Percentiles rank a stretch among this genome's conserved stretches.
phyloP scores from a whole-genome alignment of 768 basidiomycete species.

The Infundibulicybe gibba region DNA sequence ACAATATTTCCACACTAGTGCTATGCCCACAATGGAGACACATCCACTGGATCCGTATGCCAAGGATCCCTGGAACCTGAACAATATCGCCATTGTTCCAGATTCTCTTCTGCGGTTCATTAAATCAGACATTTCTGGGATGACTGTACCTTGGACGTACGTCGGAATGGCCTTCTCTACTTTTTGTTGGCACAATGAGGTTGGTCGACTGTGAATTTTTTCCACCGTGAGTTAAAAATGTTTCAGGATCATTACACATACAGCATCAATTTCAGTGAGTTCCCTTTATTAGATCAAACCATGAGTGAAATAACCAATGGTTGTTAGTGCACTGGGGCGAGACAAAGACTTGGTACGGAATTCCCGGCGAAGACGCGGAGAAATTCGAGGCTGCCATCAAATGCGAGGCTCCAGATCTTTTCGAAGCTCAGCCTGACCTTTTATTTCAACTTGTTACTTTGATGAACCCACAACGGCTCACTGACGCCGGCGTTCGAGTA shows the following conservation, averaged over 20 bases:
- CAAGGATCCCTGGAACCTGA: conserved; percentile 94
- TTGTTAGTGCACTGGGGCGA: conserved; percentile 95
- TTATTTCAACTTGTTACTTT: conserved; percentile 97
- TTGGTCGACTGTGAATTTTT: conserved; percentile 23
- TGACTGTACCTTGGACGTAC: conserved; percentile 99
- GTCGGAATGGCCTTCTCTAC: conserved; percentile 99
- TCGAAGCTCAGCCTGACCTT: conserved; percentile 95
- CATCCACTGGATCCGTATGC: conserved; percentile 87
- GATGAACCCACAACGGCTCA: conserved; percentile 90
- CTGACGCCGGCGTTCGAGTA: conserved; percentile 86
- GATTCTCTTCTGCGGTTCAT: conserved; percentile 95
- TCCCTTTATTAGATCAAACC: conserved; percentile 7
- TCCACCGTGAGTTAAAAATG: conserved; percentile 6
- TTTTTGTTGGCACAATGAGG: conserved; percentile 99
- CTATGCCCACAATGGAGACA: conserved; percentile 93
- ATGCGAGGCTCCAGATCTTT: conserved; percentile 93
- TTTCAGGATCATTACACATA: conserved; percentile 94
- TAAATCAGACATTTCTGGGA: conserved; percentile 98
- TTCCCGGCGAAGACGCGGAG: conserved; percentile 92
- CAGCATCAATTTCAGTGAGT: conserved; percentile 89
- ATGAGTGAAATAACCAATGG: conserved; percentile 12
- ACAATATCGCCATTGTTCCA: conserved; percentile 91
- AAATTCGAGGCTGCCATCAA: conserved; percentile 96
- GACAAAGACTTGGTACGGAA: conserved; percentile 99
- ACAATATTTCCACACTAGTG: conserved; percentile 43